phyloP scores from a whole-genome alignment of 2,329 filamentous ascomycete genomes.

The Myriosclerotinia duriaeana region DNA sequence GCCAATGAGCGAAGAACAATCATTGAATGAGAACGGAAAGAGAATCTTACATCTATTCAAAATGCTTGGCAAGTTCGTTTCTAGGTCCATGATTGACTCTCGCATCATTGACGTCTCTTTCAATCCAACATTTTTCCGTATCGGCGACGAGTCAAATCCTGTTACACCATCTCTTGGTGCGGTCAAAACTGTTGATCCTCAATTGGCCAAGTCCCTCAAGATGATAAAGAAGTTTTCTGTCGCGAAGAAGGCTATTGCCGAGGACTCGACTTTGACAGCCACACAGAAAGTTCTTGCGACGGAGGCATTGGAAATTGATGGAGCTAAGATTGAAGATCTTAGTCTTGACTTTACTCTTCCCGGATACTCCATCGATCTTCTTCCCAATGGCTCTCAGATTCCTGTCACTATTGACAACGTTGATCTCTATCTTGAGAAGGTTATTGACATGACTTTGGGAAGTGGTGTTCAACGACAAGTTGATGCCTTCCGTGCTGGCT shows the following conservation, averaged over 20 bases:
- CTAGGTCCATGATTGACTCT: slow-evolving; percentile 96
- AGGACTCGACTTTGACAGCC: slow-evolving; percentile 63
- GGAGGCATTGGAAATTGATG: slow-evolving; percentile 70
- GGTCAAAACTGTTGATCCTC: slow-evolving; percentile 83
- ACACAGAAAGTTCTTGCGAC: slow-evolving; percentile 70
- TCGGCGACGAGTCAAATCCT: slow-evolving; percentile 64
- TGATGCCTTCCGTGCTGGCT: slow-evolving; percentile 85
- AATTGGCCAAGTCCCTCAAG: slow-evolving; percentile 80
- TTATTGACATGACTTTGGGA: slow-evolving; percentile 90
- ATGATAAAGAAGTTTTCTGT: slow-evolving; percentile 82
- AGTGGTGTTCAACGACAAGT: slow-evolving; percentile 84
- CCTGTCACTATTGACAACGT: slow-evolving; percentile 88
- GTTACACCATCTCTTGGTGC: slow-evolving; percentile 84
- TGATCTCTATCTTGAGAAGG: slow-evolving; percentile 80
- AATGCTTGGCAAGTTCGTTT: slow-evolving; percentile 94
- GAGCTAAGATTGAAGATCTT: slow-evolving; percentile 78
- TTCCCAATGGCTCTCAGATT: slow-evolving; percentile 70
- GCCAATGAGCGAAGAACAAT: slow-evolving; percentile 79
- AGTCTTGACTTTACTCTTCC: slow-evolving; percentile 93
- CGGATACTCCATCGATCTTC: slow-evolving; percentile 83
- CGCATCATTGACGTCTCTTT: slow-evolving; percentile 97
- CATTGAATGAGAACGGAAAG: slow-evolving; percentile 74
- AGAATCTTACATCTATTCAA: slow-evolving; percentile 86
- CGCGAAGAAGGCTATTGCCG: slow-evolving; percentile 79
- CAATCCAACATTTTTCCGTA: slow-evolving; percentile 96